phyloP scores from a whole-genome alignment of 441 rosid species.

The Melastoma candidum region DNA sequence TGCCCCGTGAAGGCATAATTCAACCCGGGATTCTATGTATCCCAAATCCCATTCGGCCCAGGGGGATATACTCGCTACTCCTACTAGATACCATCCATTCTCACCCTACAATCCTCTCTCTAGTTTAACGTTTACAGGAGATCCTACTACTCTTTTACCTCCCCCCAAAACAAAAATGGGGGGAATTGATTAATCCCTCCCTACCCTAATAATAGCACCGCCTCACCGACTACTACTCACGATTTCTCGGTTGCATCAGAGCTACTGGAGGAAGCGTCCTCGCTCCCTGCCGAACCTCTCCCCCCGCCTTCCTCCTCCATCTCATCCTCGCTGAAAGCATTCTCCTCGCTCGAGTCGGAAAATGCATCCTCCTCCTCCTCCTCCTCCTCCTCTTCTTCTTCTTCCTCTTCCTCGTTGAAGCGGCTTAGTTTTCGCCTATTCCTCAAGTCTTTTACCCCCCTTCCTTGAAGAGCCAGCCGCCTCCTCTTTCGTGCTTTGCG shows the following conservation, averaged over 20 bases:
- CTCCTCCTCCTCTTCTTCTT: not conserved
- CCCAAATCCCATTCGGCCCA: too few relatives aligned
- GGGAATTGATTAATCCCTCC: too few relatives aligned
- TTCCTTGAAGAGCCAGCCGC: conserved; percentile 61
- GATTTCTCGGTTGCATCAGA: not conserved
- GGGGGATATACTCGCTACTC: too few relatives aligned
- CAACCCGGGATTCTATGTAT: too few relatives aligned
- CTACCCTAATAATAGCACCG: too few relatives aligned
- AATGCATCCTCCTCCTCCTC: conserved; percentile 16
- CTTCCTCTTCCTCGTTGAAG: conserved; percentile 37
- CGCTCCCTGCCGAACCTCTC: conserved; percentile 58
- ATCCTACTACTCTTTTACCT: too few relatives aligned
- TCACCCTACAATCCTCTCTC: too few relatives aligned
- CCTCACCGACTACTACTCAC: too few relatives aligned
- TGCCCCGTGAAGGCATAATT: too few relatives aligned
- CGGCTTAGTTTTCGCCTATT: conserved; percentile 37
- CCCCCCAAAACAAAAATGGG: too few relatives aligned
- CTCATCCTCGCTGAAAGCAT: conserved; percentile 56
- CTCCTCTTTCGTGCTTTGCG: conserved; percentile 72
- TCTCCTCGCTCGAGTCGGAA: conserved; percentile 48
- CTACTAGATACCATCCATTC: too few relatives aligned
- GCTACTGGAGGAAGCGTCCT: conserved; percentile 25
- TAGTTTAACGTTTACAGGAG: too few relatives aligned
- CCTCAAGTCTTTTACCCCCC: conserved; percentile 47
- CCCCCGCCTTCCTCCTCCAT: conserved; percentile 23